Percentiles rank a stretch among this genome's conserved stretches.
Evolutionary conservation across 2,329 filamentous ascomycete genomes (phyloP).

Genomic region (Pseudonectria buxi): DNA sequence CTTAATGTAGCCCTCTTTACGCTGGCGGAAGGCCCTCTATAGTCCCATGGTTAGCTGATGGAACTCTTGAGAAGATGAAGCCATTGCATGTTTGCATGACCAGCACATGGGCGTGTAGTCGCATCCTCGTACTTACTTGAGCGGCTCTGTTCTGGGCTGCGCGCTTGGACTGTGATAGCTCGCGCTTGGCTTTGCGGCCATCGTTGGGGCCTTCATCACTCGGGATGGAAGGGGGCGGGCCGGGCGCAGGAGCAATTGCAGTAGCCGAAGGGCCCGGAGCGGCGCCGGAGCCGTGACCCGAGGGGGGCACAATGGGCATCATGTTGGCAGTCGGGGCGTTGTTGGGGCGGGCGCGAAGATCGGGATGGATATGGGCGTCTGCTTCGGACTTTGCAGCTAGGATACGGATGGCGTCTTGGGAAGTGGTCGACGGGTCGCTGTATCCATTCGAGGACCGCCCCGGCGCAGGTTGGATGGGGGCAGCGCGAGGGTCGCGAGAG

Average conservation of each 20-base stretch:
- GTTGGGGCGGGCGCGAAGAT: constrained; percentile 32
- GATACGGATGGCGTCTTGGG: constrained; percentile 29
- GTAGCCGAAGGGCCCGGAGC: constrained; percentile 21
- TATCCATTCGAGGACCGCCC: constrained; percentile 39
- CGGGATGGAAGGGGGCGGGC: constrained; percentile 17
- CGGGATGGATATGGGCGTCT: constrained; percentile 43
- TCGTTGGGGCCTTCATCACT: constrained; percentile 33
- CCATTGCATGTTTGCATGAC: too few relatives aligned
- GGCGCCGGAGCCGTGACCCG: constrained; percentile 25
- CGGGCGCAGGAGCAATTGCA: constrained; percentile 25
- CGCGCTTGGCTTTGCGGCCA: constrained; percentile 74
- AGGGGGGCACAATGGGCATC: constrained; percentile 32
- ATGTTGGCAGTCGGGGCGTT: constrained; percentile 26
- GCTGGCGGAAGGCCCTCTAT: constrained; percentile 91
- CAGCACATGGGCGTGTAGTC: too few relatives aligned
- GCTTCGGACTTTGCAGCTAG: constrained; percentile 30
- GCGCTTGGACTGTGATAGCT: constrained; percentile 90
- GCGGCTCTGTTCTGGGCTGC: constrained; percentile 95
- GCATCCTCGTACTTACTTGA: constrained; percentile 80
- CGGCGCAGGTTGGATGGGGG: constrained; percentile 23
- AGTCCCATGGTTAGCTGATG: constrained; percentile 19
- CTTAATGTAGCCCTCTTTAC: constrained; percentile 97
- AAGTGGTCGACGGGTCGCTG: constrained; percentile 30
- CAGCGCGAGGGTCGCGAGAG: constrained; percentile 24
- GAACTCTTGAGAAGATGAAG: too few relatives aligned